phyloP scores from a whole-genome alignment of 495 filamentous ascomycete species.

The Penicillium flavigenum region DNA sequence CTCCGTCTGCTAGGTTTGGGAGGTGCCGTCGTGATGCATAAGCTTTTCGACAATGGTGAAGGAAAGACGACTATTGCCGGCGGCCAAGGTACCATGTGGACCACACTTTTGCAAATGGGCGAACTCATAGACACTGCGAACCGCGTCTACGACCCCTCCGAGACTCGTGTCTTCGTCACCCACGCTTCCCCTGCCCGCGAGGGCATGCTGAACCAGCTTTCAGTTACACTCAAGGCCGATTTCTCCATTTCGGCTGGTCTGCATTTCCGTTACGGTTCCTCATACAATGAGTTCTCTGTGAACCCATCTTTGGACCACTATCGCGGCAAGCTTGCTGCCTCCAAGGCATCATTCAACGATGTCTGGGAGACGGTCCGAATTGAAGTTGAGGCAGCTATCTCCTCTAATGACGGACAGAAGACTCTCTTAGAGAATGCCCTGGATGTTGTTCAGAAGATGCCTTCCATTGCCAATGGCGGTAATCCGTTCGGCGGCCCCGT shows the following conservation, averaged over 20 bases:
- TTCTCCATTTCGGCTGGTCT: slow-evolving; percentile 97
- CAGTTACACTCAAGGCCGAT: slow-evolving; percentile 95
- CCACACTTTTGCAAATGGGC: slow-evolving; percentile 95
- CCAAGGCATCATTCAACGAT: slow-evolving; percentile 97
- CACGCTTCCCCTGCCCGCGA: slow-evolving; percentile 97
- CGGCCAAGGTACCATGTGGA: slow-evolving; percentile 99
- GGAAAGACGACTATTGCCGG: slow-evolving; percentile 97
- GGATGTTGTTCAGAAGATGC: slow-evolving; percentile 94
- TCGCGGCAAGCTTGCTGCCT: slow-evolving; percentile 98
- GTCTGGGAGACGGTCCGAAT: slow-evolving; percentile 98
- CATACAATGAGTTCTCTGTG: slow-evolving; percentile 99
- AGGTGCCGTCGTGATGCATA: slow-evolving; percentile 99
- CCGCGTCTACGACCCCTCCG: slow-evolving; percentile 95
- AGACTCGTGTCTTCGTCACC: slow-evolving; percentile 97
- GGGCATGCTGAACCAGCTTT: slow-evolving; percentile 95
- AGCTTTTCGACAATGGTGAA: slow-evolving; percentile 98
- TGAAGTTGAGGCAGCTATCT: slow-evolving; percentile 91
- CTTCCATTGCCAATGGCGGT: slow-evolving; percentile 85
- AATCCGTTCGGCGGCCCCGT: slow-evolving; percentile 92
- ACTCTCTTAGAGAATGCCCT: slow-evolving; percentile 85
- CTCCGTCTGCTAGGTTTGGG: slow-evolving; percentile 91
- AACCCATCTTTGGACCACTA: slow-evolving; percentile 98
- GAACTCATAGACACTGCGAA: slow-evolving; percentile 98
- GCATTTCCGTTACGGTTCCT: slow-evolving; percentile 98
- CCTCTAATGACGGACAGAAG: slow-evolving; percentile 89